A percentile compares a stretch with the other conserved stretches of the same genome.
phyloP scores from a whole-genome alignment of 768 basidiomycete species.

The Atractiella rhizophila region DNA sequence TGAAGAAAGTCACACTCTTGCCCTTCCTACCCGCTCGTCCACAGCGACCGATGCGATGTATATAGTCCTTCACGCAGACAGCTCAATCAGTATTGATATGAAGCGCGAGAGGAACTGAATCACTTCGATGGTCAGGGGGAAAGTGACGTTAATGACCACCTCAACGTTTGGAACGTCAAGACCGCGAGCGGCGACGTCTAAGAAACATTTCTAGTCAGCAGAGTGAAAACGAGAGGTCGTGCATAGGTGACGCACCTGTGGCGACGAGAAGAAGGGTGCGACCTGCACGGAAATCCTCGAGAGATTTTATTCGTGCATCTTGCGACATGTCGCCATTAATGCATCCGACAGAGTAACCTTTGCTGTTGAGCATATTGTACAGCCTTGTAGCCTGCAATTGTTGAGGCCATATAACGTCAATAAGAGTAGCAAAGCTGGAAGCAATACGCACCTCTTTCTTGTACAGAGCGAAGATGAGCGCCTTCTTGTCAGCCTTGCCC shows the following conservation, averaged over 20 bases:
- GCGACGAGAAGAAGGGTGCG: slow-evolving; percentile 62
- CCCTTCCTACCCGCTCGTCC: slow-evolving; percentile 75
- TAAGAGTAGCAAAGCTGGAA: no score
- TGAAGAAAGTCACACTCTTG: slow-evolving; percentile 89
- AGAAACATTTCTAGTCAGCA: not conserved
- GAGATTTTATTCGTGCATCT: slow-evolving; percentile 49
- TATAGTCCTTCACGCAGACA: slow-evolving; percentile 8
- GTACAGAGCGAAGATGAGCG: slow-evolving; percentile 83
- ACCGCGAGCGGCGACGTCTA: slow-evolving; percentile 82
- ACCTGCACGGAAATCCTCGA: slow-evolving; percentile 68
- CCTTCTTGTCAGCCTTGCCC: slow-evolving; percentile 32
- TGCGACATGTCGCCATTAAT: slow-evolving; percentile 48
- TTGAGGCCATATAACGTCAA: no score
- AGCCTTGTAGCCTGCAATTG: slow-evolving; percentile 75
- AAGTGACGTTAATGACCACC: slow-evolving; percentile 36
- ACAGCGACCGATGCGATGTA: slow-evolving; percentile 65
- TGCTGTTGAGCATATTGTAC: slow-evolving; percentile 44
- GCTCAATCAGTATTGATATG: slow-evolving; percentile 1
- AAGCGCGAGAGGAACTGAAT: slow-evolving; percentile 22
- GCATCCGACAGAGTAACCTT: slow-evolving; percentile 32
- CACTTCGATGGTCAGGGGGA: slow-evolving; percentile 84
- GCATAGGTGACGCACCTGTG: slow-evolving; percentile 21
- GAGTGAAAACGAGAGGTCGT: not conserved
- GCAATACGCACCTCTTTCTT: slow-evolving; percentile 40
- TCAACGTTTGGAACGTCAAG: slow-evolving; percentile 91